These are phyloP conservation scores for Hibiscus trionum DNA, from an alignment of 345 rosid genomes.

Conservation along the genomic window DNA sequence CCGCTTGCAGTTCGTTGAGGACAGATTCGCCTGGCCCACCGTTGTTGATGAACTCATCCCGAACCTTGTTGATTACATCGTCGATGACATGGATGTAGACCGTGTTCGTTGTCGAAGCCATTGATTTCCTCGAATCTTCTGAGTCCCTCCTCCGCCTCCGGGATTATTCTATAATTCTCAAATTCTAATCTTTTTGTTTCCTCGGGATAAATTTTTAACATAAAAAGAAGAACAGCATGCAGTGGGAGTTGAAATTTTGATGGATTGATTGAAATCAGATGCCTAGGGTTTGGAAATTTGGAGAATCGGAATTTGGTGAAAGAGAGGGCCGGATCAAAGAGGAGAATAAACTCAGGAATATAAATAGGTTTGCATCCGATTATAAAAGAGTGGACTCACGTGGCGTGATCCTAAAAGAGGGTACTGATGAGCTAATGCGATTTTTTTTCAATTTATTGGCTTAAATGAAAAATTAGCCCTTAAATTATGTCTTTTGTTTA, in stretches of 20 bases:
- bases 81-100: conserved; percentile 86
- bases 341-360: conserved; percentile 58
- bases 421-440: too few species aligned
- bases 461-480: too few species aligned
- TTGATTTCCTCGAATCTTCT: conserved; percentile 6
- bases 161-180: neutral
- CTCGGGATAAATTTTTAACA: neutral
- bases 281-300: conserved; percentile 20
- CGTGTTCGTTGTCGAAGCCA: conserved; percentile 55
- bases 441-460: too few species aligned
- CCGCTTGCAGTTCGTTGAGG: conserved; percentile 85
- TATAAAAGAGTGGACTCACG: conserved; percentile 42
- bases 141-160: conserved; percentile 1
- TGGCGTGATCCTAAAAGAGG: conserved; percentile 32
- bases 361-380: conserved; percentile 99
- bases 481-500: too few species aligned
- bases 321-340: conserved; percentile 43
- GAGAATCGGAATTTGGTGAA: conserved; percentile 9
- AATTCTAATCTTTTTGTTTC: neutral
- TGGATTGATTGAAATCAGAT: conserved; percentile 1
- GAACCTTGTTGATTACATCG: conserved; percentile 80
- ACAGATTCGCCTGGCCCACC: conserved; percentile 86
- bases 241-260: neutral
- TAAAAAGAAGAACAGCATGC: neutral
- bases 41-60: conserved; percentile 72